Evolutionary conservation across 805 yeast species (phyloP), one percentile per base, ranked within the genome.

Genomic region (Kodamaea laetipori): DNA sequence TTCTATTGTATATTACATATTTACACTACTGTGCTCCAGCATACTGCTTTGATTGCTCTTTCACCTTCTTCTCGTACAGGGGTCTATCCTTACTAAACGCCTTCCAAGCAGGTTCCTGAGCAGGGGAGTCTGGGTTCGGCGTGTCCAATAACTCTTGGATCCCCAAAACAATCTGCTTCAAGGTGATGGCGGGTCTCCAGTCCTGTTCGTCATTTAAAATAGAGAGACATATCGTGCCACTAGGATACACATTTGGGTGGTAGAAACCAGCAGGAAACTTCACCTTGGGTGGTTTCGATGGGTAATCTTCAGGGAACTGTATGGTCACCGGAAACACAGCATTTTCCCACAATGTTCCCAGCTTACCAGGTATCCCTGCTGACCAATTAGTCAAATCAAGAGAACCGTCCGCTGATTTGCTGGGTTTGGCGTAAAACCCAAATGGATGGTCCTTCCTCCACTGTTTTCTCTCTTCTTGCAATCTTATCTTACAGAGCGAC

Each of bases 371-470:
- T 43, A 94, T 86, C 18, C 98, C 98, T 12, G 96, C 95, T 11
- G 80, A 81, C 99, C 99, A 94, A 56, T 67, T 76, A 58, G 86
- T 85, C 49, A 94, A 73, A 63, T 94, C 90, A 49, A 94, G 71
- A 0, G 89, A 71, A 3, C 99, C 99, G 57, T 90, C 96, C 1
- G 71, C 57, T n/a, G 75, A 71, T 61, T 86, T 90, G 18, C 69
- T 60, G 10, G 99, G 99, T 58, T 88, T 87, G 28, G 99, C 99
- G 53, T 69, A 90, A 66, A 94, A 94, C 6, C 98, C 98, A 66
- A 90, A 94, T 0, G 99, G 99, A 61, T 94, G 99, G 63, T 90
- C 97, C 63, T 89, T 92, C 54, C 99, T 81, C 99, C 99, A 94
- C 63, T 86, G 89, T 67, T 90, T 92, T 64, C 99, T 83, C 52